Conservation (phyloP, 129 eudicot species). For the Solidago caesia region DNA sequence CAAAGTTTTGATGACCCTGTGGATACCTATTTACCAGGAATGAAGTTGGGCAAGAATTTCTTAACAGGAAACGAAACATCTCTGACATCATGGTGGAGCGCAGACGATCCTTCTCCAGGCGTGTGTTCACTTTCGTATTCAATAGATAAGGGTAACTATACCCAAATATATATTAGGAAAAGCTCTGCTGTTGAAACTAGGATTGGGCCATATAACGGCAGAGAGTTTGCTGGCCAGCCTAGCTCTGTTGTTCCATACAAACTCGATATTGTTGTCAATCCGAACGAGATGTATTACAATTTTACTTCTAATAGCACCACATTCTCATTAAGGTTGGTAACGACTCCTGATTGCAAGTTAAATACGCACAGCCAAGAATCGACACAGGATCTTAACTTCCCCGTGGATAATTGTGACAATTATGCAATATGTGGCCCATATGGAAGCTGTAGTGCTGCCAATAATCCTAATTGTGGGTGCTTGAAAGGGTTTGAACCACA, state of each 20-base stretch:
- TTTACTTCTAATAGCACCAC: slow-evolving; percentile 1
- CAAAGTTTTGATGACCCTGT: slow-evolving; percentile 51
- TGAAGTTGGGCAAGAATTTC: slow-evolving; percentile 36
- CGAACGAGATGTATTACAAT: slow-evolving; percentile 10
- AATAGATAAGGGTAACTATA: neutral
- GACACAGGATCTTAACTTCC: neutral
- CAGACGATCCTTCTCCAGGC: slow-evolving; percentile 59
- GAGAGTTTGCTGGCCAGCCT: slow-evolving; percentile 1
- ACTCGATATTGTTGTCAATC: neutral
- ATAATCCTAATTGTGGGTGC: slow-evolving; percentile 31
- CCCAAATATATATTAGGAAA: neutral
- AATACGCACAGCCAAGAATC: slow-evolving; percentile 8
- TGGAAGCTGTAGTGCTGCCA: slow-evolving; percentile 15
- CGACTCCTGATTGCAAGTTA: slow-evolving; percentile 20
- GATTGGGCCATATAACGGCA: neutral
- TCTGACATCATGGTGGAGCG: slow-evolving; percentile 49
- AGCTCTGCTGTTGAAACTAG: neutral
- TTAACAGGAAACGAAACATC: slow-evolving; percentile 26
- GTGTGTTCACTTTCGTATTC: neutral
- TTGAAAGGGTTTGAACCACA: slow-evolving; percentile 37
- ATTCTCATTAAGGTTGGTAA: neutral
- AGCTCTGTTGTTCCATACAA: neutral
- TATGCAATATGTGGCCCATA: slow-evolving; percentile 27
- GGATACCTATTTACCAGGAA: slow-evolving; percentile 39
- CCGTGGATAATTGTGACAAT: slow-evolving; percentile 22